phyloP scores from a whole-genome alignment of 148 eudicot species.

The Cornus controversa region DNA sequence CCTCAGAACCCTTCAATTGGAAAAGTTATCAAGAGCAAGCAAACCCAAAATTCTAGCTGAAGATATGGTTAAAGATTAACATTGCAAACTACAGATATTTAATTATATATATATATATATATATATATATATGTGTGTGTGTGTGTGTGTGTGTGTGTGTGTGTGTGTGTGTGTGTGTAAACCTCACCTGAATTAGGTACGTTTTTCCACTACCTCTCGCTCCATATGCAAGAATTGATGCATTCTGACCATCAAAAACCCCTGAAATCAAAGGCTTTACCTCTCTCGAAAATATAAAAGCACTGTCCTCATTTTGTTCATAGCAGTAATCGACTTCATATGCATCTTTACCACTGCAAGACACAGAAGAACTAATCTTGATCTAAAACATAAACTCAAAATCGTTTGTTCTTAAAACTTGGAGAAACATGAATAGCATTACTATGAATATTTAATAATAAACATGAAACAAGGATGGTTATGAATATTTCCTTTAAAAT shows the following conservation, averaged over 20 bases:
- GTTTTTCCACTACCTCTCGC: conserved; percentile 92
- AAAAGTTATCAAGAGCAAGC: background rate
- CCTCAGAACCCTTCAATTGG: conserved; percentile 58
- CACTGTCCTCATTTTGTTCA: conserved; percentile 44
- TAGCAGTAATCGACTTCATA: conserved; percentile 79
- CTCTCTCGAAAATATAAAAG: conserved; percentile 52
- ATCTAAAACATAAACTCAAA: background rate
- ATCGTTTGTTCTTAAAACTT: background rate
- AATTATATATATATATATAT: too few species aligned
- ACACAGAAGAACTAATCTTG: background rate
- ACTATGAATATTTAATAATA: background rate
- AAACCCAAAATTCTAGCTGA: background rate
- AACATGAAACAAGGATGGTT: background rate
- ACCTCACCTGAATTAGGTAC: conserved; percentile 61
- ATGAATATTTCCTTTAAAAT: background rate
- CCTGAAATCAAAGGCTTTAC: conserved; percentile 56
- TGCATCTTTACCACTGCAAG: conserved; percentile 43
- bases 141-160: too few species aligned
- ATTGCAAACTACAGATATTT: background rate
- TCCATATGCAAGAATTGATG: conserved; percentile 70
- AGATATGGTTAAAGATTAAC: background rate
- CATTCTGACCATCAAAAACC: conserved; percentile 56
- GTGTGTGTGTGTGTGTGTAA: too few species aligned
- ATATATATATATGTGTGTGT: too few species aligned
- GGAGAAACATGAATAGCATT: background rate